Evolutionary conservation across 495 filamentous ascomycete species (phyloP), one percentile per base, ranked within the genome.

Genomic region (Xylaria palmicola): DNA sequence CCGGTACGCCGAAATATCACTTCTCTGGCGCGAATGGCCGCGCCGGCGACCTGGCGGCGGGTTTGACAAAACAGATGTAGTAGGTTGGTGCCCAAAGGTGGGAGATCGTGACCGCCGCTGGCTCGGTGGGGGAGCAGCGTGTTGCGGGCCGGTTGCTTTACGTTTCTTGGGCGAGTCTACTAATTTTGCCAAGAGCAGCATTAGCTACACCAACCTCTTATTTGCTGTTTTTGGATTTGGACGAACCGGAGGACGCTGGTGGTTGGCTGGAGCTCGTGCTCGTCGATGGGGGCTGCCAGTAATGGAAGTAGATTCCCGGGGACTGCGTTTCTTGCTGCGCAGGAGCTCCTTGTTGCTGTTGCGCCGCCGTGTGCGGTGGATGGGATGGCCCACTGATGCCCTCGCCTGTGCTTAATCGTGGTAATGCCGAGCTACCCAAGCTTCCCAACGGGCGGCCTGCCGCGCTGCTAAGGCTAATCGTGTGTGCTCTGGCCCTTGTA

Each of bases 231-330:
- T 79, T 79, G 72, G 72, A 70, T 76, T 80, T 79, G 75, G 81
- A 81, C 83, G 83, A 86, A 86, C 85, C 85, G 81, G 84, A 85
- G 64, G 85, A 85, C 65, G 84, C 85, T 70, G 82, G 79, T 65
- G 85, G 81, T 72, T 86, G 85, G 67, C 86, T 82, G 55, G 79
- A 75, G 64, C 79, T 80, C 64, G 77, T 72, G 72, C 87, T 85
- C 6, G 83, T 81, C 13, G 76, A 79, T 26, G 92, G 92, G 5
- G 93, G 93, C 55, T 91, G 86, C 90, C 90, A 96, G 67, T 96
- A 91, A 68, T 96, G 92, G 62, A 96, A 96, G 69, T 91, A 95
- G 50, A 96, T 88, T 13, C 86, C 86, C 6, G 90, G 87, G 7
- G 85, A 81, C 39, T 83, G 75, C 52, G 86, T 80, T 58, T 86